Evolutionary conservation across 176 grass and related monocot genomes (phyloP).

Genomic region (Tillandsia fasciculata): DNA sequence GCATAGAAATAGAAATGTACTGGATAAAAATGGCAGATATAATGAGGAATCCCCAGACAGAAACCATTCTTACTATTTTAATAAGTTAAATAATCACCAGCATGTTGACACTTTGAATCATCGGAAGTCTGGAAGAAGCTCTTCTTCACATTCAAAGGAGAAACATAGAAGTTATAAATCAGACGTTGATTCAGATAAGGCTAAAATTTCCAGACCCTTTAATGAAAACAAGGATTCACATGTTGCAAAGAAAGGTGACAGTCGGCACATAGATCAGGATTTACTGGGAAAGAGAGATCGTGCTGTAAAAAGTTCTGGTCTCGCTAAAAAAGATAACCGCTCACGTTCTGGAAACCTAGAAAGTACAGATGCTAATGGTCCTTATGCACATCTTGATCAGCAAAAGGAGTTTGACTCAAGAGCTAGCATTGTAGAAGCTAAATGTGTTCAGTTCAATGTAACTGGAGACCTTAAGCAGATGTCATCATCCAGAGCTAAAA

Average conservation of each 20-base stretch:
- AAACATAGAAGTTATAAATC: slow-evolving; percentile 13
- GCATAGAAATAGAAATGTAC: not conserved
- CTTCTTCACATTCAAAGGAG: slow-evolving; percentile 9
- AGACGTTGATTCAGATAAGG: not conserved
- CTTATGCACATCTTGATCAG: slow-evolving; percentile 28
- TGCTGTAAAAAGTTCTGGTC: slow-evolving; percentile 19
- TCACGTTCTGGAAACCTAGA: slow-evolving; percentile 31
- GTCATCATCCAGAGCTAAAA: slow-evolving; percentile 18
- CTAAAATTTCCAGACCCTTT: slow-evolving; percentile 8
- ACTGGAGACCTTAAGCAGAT: slow-evolving; percentile 22
- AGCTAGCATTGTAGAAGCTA: slow-evolving; percentile 20
- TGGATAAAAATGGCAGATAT: not conserved
- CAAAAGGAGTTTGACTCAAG: slow-evolving; percentile 13
- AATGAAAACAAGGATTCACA: not conserved
- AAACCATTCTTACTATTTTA: not conserved
- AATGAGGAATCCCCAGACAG: not conserved
- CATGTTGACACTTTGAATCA: not conserved
- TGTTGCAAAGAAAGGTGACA: not conserved
- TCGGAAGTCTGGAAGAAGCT: slow-evolving; percentile 3
- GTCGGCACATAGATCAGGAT: slow-evolving; percentile 13
- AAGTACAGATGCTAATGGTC: slow-evolving; percentile 15
- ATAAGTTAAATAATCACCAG: slow-evolving; percentile 2
- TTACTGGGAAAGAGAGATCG: slow-evolving; percentile 39
- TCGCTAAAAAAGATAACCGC: slow-evolving; percentile 31
- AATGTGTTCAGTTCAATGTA: slow-evolving; percentile 13